Evolutionary conservation across 2,329 filamentous ascomycete species (phyloP).

Genomic region (Atkinsonella texensis): DNA sequence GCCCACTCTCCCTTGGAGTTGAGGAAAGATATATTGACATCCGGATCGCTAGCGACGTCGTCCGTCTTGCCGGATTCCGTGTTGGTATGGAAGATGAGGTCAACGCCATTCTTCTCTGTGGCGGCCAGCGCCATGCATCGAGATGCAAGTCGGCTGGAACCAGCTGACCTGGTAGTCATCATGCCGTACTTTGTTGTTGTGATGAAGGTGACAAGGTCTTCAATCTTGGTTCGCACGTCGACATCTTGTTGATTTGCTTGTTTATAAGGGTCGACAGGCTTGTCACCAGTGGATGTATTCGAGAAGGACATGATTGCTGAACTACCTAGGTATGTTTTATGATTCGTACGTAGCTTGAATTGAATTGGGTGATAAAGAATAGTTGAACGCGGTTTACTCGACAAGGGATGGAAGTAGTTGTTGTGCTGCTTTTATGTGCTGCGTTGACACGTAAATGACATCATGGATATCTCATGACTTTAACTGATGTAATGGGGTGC

Average conservation of each 20-base stretch:
- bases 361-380: neutral
- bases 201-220: slow-evolving; percentile 61
- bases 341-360: neutral
- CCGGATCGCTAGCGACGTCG: slow-evolving; percentile 59
- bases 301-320: slow-evolving; percentile 24
- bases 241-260: slow-evolving; percentile 55
- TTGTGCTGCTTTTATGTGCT: neutral
- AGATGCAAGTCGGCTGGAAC: slow-evolving; percentile 58
- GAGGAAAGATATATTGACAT: slow-evolving; percentile 75
- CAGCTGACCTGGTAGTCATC: slow-evolving; percentile 66
- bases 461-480: slow-evolving; percentile 2
- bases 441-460: neutral
- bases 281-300: slow-evolving; percentile 49
- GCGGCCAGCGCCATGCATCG: slow-evolving; percentile 77
- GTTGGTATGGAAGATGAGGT: slow-evolving; percentile 86
- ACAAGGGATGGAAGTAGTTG: neutral
- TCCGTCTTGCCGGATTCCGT: slow-evolving; percentile 80
- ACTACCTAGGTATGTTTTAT: neutral
- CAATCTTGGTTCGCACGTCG: slow-evolving; percentile 61
- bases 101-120: slow-evolving; percentile 67
- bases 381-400: too few relatives aligned
- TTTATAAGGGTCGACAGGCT: slow-evolving; percentile 66
- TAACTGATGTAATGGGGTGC: neutral
- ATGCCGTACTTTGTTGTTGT: slow-evolving; percentile 70
- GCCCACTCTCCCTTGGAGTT: slow-evolving; percentile 72